Conservation (phyloP, 768 basidiomycete genomes). For the Suillus variegatus region DNA sequence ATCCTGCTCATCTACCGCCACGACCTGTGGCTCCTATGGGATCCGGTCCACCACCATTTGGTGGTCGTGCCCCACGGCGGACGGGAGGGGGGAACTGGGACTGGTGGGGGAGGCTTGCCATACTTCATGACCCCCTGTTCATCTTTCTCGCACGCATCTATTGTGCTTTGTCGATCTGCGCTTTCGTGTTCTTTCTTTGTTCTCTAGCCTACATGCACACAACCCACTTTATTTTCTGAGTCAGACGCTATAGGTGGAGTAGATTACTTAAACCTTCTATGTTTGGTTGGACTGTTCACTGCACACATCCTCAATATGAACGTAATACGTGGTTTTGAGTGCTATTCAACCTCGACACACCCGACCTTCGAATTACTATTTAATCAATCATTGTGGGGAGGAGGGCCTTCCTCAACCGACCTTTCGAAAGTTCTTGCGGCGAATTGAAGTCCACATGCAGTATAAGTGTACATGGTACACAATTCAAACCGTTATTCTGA, state of each 20-base stretch:
- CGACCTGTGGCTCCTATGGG: conserved; percentile 24
- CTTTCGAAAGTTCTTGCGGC: background rate
- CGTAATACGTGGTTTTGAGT: background rate
- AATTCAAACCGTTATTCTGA: background rate
- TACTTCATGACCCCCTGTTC: conserved; percentile 27
- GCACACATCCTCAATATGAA: background rate
- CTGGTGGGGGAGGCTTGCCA: conserved; percentile 25
- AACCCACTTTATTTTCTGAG: background rate
- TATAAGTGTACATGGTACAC: background rate
- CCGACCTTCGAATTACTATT: background rate
- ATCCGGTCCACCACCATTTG: conserved; percentile 8
- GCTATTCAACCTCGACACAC: background rate
- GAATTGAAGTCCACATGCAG: background rate
- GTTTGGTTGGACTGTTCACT: background rate
- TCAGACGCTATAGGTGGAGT: background rate
- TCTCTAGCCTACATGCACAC: background rate
- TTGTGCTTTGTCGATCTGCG: conserved; percentile 7
- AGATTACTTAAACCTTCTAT: background rate
- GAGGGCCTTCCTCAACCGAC: background rate
- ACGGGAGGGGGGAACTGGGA: conserved; percentile 15
- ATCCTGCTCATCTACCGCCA: conserved; percentile 19
- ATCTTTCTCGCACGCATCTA: conserved; percentile 3
- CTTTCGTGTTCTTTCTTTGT: background rate
- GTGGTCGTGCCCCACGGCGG: conserved; percentile 18
- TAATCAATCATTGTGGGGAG: background rate